Evolutionary conservation across 2,329 filamentous ascomycete species (phyloP).

Genomic region (Fusarium denticulatum): DNA sequence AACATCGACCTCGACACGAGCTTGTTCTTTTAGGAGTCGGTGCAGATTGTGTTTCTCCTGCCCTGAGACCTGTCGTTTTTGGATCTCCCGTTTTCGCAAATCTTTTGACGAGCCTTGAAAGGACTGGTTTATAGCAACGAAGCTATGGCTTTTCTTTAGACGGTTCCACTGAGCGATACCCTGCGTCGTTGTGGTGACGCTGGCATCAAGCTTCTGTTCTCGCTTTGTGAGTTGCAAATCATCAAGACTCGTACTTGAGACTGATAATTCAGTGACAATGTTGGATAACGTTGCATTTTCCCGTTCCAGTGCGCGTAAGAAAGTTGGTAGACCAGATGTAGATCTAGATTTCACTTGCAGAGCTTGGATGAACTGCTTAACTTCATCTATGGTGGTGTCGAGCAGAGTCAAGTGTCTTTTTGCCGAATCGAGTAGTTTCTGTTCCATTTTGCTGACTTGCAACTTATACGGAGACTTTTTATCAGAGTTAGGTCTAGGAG

Average conservation of each 20-base stretch:
- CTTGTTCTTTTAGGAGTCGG: slow-evolving; percentile 47
- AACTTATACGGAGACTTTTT: neutral
- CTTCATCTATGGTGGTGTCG: slow-evolving; percentile 2
- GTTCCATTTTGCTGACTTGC: slow-evolving; percentile 1
- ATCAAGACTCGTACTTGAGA: slow-evolving; percentile 4
- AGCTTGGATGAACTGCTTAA: slow-evolving; percentile 2
- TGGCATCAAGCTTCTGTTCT: slow-evolving; percentile 39
- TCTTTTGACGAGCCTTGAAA: slow-evolving; percentile 48
- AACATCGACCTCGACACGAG: slow-evolving; percentile 49
- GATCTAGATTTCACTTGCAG: slow-evolving; percentile 25
- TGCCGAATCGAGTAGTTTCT: slow-evolving; percentile 25
- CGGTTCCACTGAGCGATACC: slow-evolving; percentile 45
- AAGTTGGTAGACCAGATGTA: slow-evolving; percentile 23
- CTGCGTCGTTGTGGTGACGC: slow-evolving; percentile 37
- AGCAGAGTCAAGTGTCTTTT: slow-evolving; percentile 11
- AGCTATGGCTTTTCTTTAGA: slow-evolving; percentile 46
- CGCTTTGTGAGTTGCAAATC: slow-evolving; percentile 4
- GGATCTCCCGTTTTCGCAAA: slow-evolving; percentile 38
- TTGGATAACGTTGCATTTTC: slow-evolving; percentile 14
- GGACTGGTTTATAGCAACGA: slow-evolving; percentile 47
- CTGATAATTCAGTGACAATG: slow-evolving; percentile 18
- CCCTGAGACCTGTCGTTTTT: slow-evolving; percentile 31
- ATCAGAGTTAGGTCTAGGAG: neutral
- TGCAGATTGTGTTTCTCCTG: slow-evolving; percentile 46
- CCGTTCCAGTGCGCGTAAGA: slow-evolving; percentile 22